Evolutionary conservation across 495 filamentous ascomycete species (phyloP).

Genomic region (Podospora pseudoanserina): DNA sequence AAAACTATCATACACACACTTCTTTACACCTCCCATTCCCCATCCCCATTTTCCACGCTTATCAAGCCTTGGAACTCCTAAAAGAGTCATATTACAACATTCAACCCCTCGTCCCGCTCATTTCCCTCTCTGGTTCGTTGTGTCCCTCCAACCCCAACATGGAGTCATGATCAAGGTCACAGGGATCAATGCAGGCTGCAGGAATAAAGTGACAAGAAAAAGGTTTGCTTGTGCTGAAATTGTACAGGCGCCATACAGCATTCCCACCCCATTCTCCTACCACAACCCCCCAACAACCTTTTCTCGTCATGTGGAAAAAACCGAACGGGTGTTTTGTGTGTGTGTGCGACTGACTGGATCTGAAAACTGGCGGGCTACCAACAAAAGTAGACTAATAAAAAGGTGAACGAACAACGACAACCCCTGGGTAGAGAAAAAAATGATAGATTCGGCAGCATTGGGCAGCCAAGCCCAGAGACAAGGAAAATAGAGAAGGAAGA

Average conservation of each 20-base stretch:
- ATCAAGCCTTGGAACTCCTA: not conserved
- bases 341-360: not conserved
- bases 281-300: not conserved
- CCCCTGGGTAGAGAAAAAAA: constrained; percentile 1
- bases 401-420: not conserved
- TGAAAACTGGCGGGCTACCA: not conserved
- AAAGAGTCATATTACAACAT: not conserved
- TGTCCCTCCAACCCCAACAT: not conserved
- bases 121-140: not conserved
- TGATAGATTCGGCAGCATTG: not conserved
- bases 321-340: not conserved
- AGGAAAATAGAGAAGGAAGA: constrained; percentile 4
- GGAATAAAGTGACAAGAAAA: not conserved
- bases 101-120: not conserved
- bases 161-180: not conserved
- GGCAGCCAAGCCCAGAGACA: not conserved
- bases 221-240: constrained; percentile 4
- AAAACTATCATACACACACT: not conserved
- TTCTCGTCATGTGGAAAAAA: not conserved
- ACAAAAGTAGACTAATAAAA: not conserved
- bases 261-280: not conserved
- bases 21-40: not conserved
- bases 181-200: not conserved
- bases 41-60: too few relatives aligned
- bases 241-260: not conserved